Conservation (phyloP, 129 eudicot genomes). For the Deinandra increscens region DNA sequence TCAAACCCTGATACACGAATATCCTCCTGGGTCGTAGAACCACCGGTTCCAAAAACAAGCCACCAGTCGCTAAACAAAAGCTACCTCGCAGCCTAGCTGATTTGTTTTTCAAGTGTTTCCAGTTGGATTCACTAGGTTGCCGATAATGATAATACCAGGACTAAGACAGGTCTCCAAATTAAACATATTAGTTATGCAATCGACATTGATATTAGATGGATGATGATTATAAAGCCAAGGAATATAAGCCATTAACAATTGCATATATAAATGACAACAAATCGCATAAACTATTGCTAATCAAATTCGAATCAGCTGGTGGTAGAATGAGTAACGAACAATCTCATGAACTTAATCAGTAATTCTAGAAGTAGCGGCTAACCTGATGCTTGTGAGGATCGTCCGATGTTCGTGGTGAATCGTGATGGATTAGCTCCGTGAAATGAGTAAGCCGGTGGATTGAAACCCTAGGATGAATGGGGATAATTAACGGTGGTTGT, state of each 20-base stretch:
- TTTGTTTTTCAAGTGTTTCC: too few species aligned
- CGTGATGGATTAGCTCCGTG: conserved; percentile 16
- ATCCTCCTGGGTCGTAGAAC: too few species aligned
- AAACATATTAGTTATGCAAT: too few species aligned
- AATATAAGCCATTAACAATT: background rate
- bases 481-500: background rate
- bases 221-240: background rate
- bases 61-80: too few species aligned
- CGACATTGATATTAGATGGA: background rate
- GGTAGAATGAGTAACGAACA: background rate
- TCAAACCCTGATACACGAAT: too few species aligned
- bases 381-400: conserved; percentile 7
- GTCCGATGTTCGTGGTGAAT: background rate
- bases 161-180: too few species aligned
- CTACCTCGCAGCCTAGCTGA: too few species aligned
- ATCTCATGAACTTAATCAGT: background rate
- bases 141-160: too few species aligned
- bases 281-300: background rate
- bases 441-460: conserved; percentile 20
- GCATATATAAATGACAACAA: background rate
- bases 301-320: background rate
- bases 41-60: too few species aligned
- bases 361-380: background rate
- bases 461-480: conserved; percentile 22
- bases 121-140: too few species aligned